These are phyloP conservation scores for Laburnicola sp. DNA, from an alignment of 2,329 filamentous ascomycete species.

Conservation along the genomic window DNA sequence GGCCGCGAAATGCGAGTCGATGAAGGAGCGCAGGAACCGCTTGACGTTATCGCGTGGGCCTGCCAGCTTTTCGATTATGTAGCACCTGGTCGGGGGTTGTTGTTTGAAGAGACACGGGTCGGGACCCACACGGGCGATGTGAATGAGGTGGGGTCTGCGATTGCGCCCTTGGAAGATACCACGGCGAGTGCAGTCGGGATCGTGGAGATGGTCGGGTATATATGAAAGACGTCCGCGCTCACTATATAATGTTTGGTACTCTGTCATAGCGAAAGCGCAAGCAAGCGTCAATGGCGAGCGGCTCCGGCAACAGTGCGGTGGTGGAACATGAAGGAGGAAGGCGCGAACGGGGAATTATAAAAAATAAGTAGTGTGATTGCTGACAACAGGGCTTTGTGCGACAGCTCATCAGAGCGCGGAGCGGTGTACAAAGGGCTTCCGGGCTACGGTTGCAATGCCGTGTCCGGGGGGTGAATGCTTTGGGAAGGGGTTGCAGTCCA, in stretches of 20 bases:
- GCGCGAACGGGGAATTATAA: slow-evolving; percentile 14
- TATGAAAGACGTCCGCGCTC: slow-evolving; percentile 45
- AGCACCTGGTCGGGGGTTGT: slow-evolving; percentile 40
- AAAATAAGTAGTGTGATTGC: slow-evolving; percentile 14
- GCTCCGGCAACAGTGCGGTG: slow-evolving; percentile 11
- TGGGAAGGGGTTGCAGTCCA: slow-evolving; percentile 32
- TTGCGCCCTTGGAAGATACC: slow-evolving; percentile 55
- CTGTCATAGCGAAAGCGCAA: slow-evolving; percentile 45
- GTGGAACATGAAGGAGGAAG: background rate
- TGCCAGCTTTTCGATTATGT: slow-evolving; percentile 54
- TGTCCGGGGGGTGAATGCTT: slow-evolving; percentile 32
- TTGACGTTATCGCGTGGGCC: slow-evolving; percentile 54
- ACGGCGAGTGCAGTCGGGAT: slow-evolving; percentile 27
- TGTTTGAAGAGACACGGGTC: slow-evolving; percentile 41
- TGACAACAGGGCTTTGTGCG: slow-evolving; percentile 30
- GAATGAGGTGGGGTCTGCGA: slow-evolving; percentile 60
- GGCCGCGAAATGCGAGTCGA: slow-evolving; percentile 40
- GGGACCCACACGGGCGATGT: slow-evolving; percentile 56
- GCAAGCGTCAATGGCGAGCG: slow-evolving; percentile 27
- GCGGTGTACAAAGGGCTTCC: slow-evolving; percentile 40
- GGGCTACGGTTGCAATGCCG: slow-evolving; percentile 37
- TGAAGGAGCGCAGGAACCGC: slow-evolving; percentile 54
- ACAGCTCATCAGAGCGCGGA: slow-evolving; percentile 32
- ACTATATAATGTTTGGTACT: slow-evolving; percentile 43
- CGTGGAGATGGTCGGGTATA: slow-evolving; percentile 41